Base-by-base conservation (phyloP, 2,329 filamentous ascomycete genomes). In the Venturia nashicola region DNA sequence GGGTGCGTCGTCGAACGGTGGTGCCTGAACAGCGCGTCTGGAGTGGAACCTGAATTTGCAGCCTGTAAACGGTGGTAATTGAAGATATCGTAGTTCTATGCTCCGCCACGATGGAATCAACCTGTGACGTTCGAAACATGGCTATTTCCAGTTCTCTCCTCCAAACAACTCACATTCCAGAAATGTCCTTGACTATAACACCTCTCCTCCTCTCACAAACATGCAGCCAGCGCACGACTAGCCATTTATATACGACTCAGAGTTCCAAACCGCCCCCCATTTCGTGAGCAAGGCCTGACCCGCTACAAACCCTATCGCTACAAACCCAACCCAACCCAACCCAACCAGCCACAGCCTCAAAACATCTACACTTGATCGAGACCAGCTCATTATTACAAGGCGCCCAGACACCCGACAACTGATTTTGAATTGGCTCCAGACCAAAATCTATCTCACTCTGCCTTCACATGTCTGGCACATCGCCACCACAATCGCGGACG, bases 141-240 rank as follows among this genome's bases (percentile, higher is more conserved):
- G 27, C 36, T 40, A n/a, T 20, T 14, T 14, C 46, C 46, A 5
- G 3, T 9, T 5, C 12, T 23, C 46, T 12, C 20, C 23, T 14
- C 20, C 46, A 59, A 59, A 39, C 55, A 39, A 18, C 55, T 12
- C 34, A 59, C 55, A 11, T 59, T 7, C n/a, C 55, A 59, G 55
- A 59, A 59, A 59, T 59, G 55, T 40, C 34, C 39, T n/a, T 39
- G n/a, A n/a, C 55, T 40, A 20, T 18, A 42, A 59, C 55, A 59
- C 39, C 16, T n/a, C 32, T 23, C 55, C 3, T 23, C 18, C 55
- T 27, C 55, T 12, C 32, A 59, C 55, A 39, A 20, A 36, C 18
- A 39, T 42, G 34, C 55, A 39, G n/a, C 55, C 55, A 39, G 34
- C 55, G 14, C n/a, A 39, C 39, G 18, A 39, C 12, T 59, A 59